phyloP scores from a whole-genome alignment of 768 basidiomycete genomes.

The Lenzites betulinus region DNA sequence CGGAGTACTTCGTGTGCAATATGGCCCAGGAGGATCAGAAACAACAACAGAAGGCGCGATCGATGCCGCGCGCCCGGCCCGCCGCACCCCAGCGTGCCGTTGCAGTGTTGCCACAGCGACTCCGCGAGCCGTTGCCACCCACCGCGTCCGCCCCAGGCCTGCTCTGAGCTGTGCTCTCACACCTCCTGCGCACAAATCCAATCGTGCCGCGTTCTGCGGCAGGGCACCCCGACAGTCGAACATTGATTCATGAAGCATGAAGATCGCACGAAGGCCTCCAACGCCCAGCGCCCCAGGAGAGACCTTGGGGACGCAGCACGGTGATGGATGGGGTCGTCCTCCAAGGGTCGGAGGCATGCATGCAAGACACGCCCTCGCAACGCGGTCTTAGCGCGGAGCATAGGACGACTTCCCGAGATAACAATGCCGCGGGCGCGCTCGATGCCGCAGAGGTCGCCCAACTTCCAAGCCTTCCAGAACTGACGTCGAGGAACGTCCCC shows the following conservation, averaged over 20 bases:
- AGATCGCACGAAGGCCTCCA: background rate
- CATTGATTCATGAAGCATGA: background rate
- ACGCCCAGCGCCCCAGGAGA: background rate
- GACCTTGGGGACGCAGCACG: background rate
- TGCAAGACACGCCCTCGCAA: background rate
- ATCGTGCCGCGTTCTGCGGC: background rate
- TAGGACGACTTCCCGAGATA: background rate
- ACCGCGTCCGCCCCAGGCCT: background rate
- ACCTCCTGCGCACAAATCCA: background rate
- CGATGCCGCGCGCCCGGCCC: slow-evolving; percentile 3
- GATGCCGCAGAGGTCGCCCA: background rate
- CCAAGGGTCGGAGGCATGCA: background rate
- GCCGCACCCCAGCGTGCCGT: background rate
- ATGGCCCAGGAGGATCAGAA: background rate
- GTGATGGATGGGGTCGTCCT: background rate
- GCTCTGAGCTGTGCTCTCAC: background rate
- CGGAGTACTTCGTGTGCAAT: background rate
- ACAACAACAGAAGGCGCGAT: background rate
- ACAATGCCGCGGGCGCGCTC: background rate
- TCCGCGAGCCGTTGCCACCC: background rate
- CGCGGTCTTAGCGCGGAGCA: background rate
- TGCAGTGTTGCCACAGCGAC: background rate
- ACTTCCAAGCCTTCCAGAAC: background rate
- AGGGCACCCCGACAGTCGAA: background rate
- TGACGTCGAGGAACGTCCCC: background rate